phyloP scores from a whole-genome alignment of 2,329 filamentous ascomycete genomes.

The Arthroderma uncinatum region DNA sequence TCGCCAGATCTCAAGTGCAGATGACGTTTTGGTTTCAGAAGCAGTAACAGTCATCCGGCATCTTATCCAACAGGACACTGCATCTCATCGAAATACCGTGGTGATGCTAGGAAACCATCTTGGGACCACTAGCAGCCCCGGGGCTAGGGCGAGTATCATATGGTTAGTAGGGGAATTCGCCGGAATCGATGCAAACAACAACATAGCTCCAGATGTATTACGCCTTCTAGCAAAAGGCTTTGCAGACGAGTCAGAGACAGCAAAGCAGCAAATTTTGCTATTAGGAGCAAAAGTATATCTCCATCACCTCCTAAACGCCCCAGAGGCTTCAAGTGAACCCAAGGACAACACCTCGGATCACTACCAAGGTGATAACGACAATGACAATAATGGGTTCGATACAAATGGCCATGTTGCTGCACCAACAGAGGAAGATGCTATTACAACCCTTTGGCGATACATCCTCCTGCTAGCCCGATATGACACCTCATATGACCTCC shows the following conservation, averaged over 20 bases:
- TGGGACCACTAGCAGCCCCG: slow-evolving; percentile 74
- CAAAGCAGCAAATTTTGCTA: slow-evolving; percentile 83
- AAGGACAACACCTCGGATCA: background rate
- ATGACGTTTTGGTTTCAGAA: slow-evolving; percentile 80
- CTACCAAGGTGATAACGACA: slow-evolving; percentile 9
- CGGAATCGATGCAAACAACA: slow-evolving; percentile 65
- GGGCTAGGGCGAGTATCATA: slow-evolving; percentile 85
- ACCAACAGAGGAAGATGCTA: slow-evolving; percentile 44
- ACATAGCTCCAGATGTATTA: slow-evolving; percentile 85
- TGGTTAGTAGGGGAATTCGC: slow-evolving; percentile 96
- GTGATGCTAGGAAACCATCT: slow-evolving; percentile 82
- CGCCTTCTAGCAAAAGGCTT: slow-evolving; percentile 81
- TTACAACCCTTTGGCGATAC: slow-evolving; percentile 73
- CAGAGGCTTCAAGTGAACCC: slow-evolving; percentile 11
- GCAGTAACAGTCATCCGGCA: slow-evolving; percentile 91
- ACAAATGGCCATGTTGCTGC: slow-evolving; percentile 15
- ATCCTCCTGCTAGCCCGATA: slow-evolving; percentile 76
- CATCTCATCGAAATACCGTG: slow-evolving; percentile 71
- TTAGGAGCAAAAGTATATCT: slow-evolving; percentile 95
- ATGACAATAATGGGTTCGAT: slow-evolving; percentile 14
- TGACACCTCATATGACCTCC: slow-evolving; percentile 87
- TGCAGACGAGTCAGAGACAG: slow-evolving; percentile 67
- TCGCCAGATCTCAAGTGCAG: slow-evolving; percentile 75
- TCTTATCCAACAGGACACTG: slow-evolving; percentile 81
- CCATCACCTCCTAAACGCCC: slow-evolving; percentile 53